Percentiles rank a stretch among this genome's conserved stretches.
Evolutionary conservation across 2,329 filamentous ascomycete species (phyloP).

Genomic region (Xylariaceae sp.): DNA sequence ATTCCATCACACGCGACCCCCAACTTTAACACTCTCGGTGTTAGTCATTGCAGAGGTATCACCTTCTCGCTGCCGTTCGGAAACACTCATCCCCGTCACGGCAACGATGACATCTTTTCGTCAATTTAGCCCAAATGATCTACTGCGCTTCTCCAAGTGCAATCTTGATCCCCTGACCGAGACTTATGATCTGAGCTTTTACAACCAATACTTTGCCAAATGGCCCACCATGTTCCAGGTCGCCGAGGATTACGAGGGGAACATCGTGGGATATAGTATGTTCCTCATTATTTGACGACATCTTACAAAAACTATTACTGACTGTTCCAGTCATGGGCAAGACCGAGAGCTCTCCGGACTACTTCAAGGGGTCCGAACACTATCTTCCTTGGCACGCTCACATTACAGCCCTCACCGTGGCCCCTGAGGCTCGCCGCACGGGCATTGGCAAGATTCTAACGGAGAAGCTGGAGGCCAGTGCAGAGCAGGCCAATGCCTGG

Average conservation of each 20-base stretch:
- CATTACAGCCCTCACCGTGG: slow-evolving; percentile 92
- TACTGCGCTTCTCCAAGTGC: slow-evolving; percentile 87
- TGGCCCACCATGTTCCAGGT: slow-evolving; percentile 96
- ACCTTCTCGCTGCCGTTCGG: background rate
- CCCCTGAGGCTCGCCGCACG: slow-evolving; percentile 78
- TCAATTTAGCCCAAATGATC: slow-evolving; percentile 77
- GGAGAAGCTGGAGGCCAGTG: slow-evolving; percentile 75
- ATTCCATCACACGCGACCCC: too few relatives aligned
- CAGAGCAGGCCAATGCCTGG: slow-evolving; percentile 81
- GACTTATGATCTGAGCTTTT: slow-evolving; percentile 94
- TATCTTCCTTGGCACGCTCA: slow-evolving; percentile 99
- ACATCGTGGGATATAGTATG: slow-evolving; percentile 91
- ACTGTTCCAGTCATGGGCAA: slow-evolving; percentile 82
- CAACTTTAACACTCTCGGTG: too few relatives aligned
- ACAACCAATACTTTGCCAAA: slow-evolving; percentile 90
- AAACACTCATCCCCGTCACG: background rate
- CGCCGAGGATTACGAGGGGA: slow-evolving; percentile 80
- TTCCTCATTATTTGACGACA: slow-evolving; percentile 16
- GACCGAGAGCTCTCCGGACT: slow-evolving; percentile 79
- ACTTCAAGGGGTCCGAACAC: slow-evolving; percentile 73
- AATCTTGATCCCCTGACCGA: slow-evolving; percentile 97
- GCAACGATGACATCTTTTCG: slow-evolving; percentile 75
- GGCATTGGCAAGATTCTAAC: slow-evolving; percentile 85
- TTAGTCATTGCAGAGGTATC: too few relatives aligned
- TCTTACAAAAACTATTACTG: slow-evolving; percentile 21